These are phyloP conservation scores for Penicillium nordicum DNA, from an alignment of 2,329 filamentous ascomycete genomes.

Conservation along the genomic window DNA sequence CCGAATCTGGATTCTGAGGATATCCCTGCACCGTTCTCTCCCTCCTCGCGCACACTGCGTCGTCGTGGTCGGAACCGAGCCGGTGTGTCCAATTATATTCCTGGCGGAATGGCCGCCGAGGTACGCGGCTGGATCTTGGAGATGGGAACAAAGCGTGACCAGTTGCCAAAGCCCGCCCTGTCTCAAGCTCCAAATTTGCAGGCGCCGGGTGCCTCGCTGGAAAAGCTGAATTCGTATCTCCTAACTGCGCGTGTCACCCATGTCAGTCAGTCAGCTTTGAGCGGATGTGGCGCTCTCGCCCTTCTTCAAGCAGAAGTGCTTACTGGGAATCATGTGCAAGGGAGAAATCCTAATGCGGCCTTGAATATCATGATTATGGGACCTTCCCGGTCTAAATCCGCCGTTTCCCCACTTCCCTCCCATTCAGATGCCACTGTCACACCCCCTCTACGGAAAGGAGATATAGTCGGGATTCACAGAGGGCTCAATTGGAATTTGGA, in stretches of 20 bases:
- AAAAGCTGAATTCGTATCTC: slow-evolving; percentile 15
- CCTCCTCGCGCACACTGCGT: slow-evolving; percentile 30
- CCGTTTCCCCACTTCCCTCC: neutral
- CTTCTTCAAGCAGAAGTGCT: slow-evolving; percentile 19
- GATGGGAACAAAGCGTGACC: slow-evolving; percentile 32
- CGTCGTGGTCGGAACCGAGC: slow-evolving; percentile 30
- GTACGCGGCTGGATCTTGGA: slow-evolving; percentile 44
- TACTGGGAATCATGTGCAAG: neutral
- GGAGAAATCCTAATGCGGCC: neutral
- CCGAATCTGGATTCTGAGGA: slow-evolving; percentile 23
- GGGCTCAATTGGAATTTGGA: slow-evolving; percentile 38
- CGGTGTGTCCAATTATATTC: slow-evolving; percentile 27
- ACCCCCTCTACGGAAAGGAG: slow-evolving; percentile 14
- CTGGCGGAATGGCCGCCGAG: slow-evolving; percentile 41
- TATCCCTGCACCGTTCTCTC: slow-evolving; percentile 36
- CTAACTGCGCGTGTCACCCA: slow-evolving; percentile 17
- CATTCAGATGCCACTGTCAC: neutral
- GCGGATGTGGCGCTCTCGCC: slow-evolving; percentile 27
- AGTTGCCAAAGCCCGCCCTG: neutral
- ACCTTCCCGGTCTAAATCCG: slow-evolving; percentile 16
- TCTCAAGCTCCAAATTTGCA: neutral
- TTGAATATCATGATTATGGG: slow-evolving; percentile 32
- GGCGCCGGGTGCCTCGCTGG: neutral
- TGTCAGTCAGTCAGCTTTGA: slow-evolving; percentile 17
- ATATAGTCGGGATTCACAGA: slow-evolving; percentile 31